Percentiles rank a stretch among this genome's conserved stretches.
Evolutionary conservation across 306 rosid genomes (phyloP).

Genomic region (Prunus fruticosa): DNA sequence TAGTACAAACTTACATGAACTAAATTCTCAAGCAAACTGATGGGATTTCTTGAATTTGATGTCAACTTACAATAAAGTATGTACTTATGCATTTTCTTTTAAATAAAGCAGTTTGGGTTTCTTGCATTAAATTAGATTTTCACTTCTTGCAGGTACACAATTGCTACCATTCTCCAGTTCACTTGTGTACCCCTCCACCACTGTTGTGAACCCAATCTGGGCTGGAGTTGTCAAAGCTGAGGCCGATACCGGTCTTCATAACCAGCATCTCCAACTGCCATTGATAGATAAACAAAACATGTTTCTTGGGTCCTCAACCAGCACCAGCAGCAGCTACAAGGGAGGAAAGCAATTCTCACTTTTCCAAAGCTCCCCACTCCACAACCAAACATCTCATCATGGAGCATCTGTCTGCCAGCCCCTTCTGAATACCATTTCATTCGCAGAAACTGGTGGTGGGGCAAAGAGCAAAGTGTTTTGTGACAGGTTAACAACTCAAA

Average conservation of each 20-base stretch:
- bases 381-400: slow-evolving; percentile 25
- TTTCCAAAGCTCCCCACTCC: slow-evolving; percentile 34
- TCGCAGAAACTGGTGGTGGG: slow-evolving; percentile 38
- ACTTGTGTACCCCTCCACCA: slow-evolving; percentile 52
- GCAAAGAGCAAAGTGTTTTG: slow-evolving; percentile 38
- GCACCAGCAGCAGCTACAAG: slow-evolving; percentile 32
- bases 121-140: background rate
- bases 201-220: slow-evolving; percentile 56
- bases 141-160: slow-evolving; percentile 57
- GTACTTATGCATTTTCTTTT: no score
- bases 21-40: background rate
- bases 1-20: background rate
- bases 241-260: slow-evolving; percentile 45
- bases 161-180: slow-evolving; percentile 61
- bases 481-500: slow-evolving; percentile 43
- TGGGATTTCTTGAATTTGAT: no score
- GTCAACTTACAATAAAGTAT: no score
- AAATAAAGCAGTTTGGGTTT: background rate
- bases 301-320: slow-evolving; percentile 47
- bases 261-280: slow-evolving; percentile 40
- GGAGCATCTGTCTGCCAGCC: slow-evolving; percentile 43
- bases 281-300: slow-evolving; percentile 46
- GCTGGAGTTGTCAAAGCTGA: slow-evolving; percentile 40
- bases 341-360: slow-evolving; percentile 44
- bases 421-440: slow-evolving; percentile 38